Percentiles rank a stretch among this genome's conserved stretches.
phyloP scores from a whole-genome alignment of 257 asterid species.

The Ehretia macrophylla region DNA sequence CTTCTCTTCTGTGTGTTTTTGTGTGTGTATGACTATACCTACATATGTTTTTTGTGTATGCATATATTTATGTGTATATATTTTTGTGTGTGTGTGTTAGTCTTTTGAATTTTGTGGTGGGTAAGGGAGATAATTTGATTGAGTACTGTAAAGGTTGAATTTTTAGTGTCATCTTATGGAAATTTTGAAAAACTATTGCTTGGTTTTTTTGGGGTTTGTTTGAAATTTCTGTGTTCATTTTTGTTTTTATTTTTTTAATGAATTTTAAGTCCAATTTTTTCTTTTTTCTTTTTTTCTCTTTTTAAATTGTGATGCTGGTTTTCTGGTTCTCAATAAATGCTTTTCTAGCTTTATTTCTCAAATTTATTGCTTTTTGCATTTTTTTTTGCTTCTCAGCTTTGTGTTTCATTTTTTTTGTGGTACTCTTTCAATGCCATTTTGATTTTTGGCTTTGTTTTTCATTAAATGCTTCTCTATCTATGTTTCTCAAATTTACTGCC shows the following conservation, averaged over 20 bases:
- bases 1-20: constrained; percentile 2
- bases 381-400: not conserved
- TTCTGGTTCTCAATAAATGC: not conserved
- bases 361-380: not conserved
- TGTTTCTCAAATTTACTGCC: not conserved
- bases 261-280: too few relatives aligned
- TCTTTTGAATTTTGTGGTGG: not conserved
- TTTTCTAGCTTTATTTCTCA: not conserved
- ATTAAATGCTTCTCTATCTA: not conserved
- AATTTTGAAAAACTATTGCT: not conserved
- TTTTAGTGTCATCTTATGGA: not conserved
- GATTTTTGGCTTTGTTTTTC: not conserved
- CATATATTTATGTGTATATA: not conserved
- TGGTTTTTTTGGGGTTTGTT: not conserved
- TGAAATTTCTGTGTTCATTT: too few relatives aligned
- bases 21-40: too few relatives aligned
- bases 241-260: not conserved
- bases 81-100: not conserved
- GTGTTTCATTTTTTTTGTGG: not conserved
- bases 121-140: not conserved
- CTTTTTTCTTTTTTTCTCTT: not conserved
- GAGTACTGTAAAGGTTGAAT: not conserved
- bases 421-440: too few relatives aligned
- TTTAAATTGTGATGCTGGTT: too few relatives aligned
- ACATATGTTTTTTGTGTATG: too few relatives aligned